Base-by-base conservation (phyloP, 1,284 basidiomycete species). In the Tilletia caries region DNA sequence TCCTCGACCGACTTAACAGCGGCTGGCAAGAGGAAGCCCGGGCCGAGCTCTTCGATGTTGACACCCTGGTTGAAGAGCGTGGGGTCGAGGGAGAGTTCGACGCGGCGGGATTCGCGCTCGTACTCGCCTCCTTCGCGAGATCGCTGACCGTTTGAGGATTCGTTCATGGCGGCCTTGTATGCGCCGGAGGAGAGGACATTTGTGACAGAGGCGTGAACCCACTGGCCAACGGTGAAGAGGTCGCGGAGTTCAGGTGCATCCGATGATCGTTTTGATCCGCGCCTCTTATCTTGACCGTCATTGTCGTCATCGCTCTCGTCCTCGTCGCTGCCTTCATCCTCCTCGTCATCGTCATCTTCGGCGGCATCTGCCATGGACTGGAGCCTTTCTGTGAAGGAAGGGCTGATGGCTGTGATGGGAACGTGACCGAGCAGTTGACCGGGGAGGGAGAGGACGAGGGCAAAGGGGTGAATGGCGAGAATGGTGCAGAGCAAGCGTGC, bases 341-440 rank as follows among this genome's bases (percentile, higher is more conserved):
- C 87, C 23, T 87, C 87, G 52, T 88, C 86, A 43, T 86, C 85
- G 76, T 91, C 91, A 25, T 65, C 64, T 15, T 71, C 71, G 3
- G 73, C 73, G 23, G 66, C 69, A 12, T 73, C 74, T 37, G 58
- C 58, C 33, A 92, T 82, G 27, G 82, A 77, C 44, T 85, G 83
- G 1, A 89, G 86, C 20, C 88, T 86, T 29, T 86, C 78, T 2
- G 95, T 98, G 72, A 95, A 88, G 75, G 91, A 89, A 18, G 88
- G 85, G n/a, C 94, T 93, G 71, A 98, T 89, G 83, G 95, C 90
- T 41, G 95, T 98, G 77, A 98, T 94, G 12, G 96, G 95, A 32
- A 98, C 87, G 84, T 98, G 95, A 3, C 89, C 96, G 74, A 94
- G 88, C 52, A 99, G 89, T 85, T 98, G 95, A 82, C 95, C 92